Evolutionary conservation across 129 eudicot species (phyloP), one percentile per base, ranked within the genome.

Genomic region (Gnaphalium uliginosum): DNA sequence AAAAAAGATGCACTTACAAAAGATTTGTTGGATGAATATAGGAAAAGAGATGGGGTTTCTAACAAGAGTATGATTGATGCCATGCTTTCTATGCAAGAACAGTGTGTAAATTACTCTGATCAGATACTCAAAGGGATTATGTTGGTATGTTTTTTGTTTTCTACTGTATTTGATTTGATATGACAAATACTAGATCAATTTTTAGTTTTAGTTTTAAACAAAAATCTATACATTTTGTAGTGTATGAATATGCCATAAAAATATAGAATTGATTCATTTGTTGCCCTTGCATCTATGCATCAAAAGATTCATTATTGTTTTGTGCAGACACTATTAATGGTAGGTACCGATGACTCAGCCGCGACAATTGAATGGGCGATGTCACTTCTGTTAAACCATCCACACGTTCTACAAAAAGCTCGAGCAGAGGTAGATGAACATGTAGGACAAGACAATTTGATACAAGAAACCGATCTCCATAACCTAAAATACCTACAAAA

Each of bases 301-400:
- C 14, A 23, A 21, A 26, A n/a, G n/a, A 46, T n/a, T 13, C 21
- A 22, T 65, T 27, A 46, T 74, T 62, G 7, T 46, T 53, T 62
- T 57, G 33, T 80, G 33, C 21, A 80, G 89, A 78, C 78, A 10
- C 8, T 85, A 66, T 56, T 87, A 46, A 69, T 71, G 10, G 86
- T 77, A 30, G 78, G 90, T 39, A 83, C 82, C 6, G 90, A 86
- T 69, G 72, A 80, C 19, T 78, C 91, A 26, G 48, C 82, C 0
- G 66, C 46, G 18, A 87, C 85, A 0, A 78, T 79, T 35, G 86
- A 84, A 56, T 82, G 91, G 87, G 85, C 78, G 8, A 76, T 87
- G 85, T 81, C 91, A 0, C 81, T 81, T 35, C 69, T 87, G 66
- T 75, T 87, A 24, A 84, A 87, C 73, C 81, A 87, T 57, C 91